Evolutionary conservation across 345 rosid species (phyloP), one percentile per base, ranked within the genome.

Genomic region (Xanthoceras sorbifolium): DNA sequence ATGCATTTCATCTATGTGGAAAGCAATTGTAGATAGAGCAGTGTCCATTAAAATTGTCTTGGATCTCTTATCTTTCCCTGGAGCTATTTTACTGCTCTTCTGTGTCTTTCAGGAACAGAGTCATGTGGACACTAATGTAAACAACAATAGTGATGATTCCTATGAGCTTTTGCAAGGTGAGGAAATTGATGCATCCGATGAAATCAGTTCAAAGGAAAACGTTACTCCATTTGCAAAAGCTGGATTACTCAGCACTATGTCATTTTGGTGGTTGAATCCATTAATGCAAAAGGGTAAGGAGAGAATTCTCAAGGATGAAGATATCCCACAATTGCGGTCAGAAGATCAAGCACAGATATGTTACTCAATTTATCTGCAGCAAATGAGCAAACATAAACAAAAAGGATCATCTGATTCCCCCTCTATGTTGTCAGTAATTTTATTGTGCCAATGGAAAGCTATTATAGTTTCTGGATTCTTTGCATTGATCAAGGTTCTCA

Each of bases 211-310:
- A 46, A 28, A 63, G 9, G 72, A 72, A 5, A 69, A 74, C 46
- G 69, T 78, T 46, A 85, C 92, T 65, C 84, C 83, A 25, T 90
- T 85, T 76, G 82, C 86, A 10, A 68, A 69, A 48, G 88, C 89
- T 34, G 88, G 88, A 14, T 44, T 80, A 63, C 64, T 87, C 20
- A 88, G 86, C 65, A 76, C 20, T 42, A 60, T 87, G 79, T 78
- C 85, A 31, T 87, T 90, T 78, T 86, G 87, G 88, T 88, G 92
- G 94, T 55, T 88, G 78, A 86, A 84, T 84, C 83, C 92, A 40
- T 67, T 90, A 22, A 36, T 90, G 89, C 83, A 77, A 52, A 80
- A 83, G 63, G 90, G 94, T 3, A 83, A 79, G 31, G 55, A 79
- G 64, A 82, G 79, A 74, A 59, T 73, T 42, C 84, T 90, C 0